Evolutionary conservation across 768 basidiomycete genomes (phyloP).

Genomic region (Coprinellus micaceus): DNA sequence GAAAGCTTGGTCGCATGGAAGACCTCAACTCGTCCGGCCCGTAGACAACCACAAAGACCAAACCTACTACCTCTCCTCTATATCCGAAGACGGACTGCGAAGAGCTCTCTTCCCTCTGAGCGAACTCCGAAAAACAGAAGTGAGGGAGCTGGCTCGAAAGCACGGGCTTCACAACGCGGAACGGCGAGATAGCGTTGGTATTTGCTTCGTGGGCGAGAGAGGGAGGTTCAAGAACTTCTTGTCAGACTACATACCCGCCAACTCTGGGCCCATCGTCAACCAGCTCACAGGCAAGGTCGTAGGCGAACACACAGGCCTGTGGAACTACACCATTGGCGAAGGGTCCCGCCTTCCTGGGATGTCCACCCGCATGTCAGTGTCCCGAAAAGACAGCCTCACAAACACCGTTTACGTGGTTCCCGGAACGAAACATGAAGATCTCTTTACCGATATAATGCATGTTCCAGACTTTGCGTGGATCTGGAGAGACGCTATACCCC

Average conservation of each 20-base stretch:
- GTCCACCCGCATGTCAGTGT: slow-evolving; percentile 64
- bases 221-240: slow-evolving; percentile 69
- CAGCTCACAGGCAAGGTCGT: slow-evolving; percentile 49
- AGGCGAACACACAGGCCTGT: slow-evolving; percentile 69
- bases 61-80: slow-evolving; percentile 83
- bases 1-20: slow-evolving; percentile 48
- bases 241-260: slow-evolving; percentile 71
- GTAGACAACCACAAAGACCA: slow-evolving; percentile 78
- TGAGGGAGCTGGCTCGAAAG: slow-evolving; percentile 65
- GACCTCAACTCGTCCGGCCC: slow-evolving; percentile 53
- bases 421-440: slow-evolving; percentile 61
- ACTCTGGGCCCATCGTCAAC: slow-evolving; percentile 67
- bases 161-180: slow-evolving; percentile 67
- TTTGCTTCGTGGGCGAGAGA: slow-evolving; percentile 91
- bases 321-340: slow-evolving; percentile 86
- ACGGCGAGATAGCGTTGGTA: slow-evolving; percentile 85
- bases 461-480: slow-evolving; percentile 71
- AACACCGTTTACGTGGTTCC: slow-evolving; percentile 79
- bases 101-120: slow-evolving; percentile 81
- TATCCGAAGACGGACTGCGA: slow-evolving; percentile 60
- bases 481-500: slow-evolving; percentile 59
- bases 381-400: slow-evolving; percentile 54
- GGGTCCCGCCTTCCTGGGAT: slow-evolving; percentile 64
- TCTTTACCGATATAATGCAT: slow-evolving; percentile 40
- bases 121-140: slow-evolving; percentile 60